phyloP scores from a whole-genome alignment of 129 eudicot genomes.

The Pulicaria dysenterica region DNA sequence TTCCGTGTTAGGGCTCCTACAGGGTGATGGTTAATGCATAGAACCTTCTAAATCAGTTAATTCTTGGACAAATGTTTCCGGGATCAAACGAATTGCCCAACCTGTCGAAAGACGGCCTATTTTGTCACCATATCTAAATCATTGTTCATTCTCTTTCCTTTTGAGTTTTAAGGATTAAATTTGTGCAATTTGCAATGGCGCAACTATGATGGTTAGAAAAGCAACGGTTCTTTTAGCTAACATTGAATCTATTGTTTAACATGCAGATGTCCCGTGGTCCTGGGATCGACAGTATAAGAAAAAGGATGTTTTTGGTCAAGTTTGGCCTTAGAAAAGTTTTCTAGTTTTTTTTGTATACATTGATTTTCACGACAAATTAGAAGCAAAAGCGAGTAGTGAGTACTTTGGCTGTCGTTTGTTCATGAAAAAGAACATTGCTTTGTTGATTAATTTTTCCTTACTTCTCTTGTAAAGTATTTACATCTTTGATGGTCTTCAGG shows the following conservation, averaged over 20 bases:
- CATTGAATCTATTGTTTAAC: constrained; percentile 14
- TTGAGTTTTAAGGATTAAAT: no score
- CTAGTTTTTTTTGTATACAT: constrained; percentile 22
- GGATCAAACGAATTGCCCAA: no score
- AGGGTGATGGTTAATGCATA: not conserved
- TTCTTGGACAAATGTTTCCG: not conserved
- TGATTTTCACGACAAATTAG: constrained; percentile 4
- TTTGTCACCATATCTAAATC: no score
- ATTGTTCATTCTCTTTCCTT: no score
- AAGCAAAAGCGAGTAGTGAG: not conserved
- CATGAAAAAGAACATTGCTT: constrained; percentile 2
- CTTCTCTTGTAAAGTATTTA: not conserved
- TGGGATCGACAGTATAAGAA: constrained; percentile 80
- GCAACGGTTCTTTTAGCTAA: not conserved
- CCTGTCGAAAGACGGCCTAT: no score
- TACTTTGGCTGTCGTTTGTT: not conserved
- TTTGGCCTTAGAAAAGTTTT: constrained; percentile 70
- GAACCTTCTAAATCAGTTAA: not conserved
- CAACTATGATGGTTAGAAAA: not conserved
- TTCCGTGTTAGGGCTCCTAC: no score
- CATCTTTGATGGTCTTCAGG: no score
- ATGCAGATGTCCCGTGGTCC: constrained; percentile 94
- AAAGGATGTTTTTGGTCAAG: constrained; percentile 85
- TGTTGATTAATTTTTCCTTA: not conserved
- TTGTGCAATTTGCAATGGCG: not conserved